phyloP scores from a whole-genome alignment of 768 basidiomycete species.

The Tricholoma bakamatsutake region DNA sequence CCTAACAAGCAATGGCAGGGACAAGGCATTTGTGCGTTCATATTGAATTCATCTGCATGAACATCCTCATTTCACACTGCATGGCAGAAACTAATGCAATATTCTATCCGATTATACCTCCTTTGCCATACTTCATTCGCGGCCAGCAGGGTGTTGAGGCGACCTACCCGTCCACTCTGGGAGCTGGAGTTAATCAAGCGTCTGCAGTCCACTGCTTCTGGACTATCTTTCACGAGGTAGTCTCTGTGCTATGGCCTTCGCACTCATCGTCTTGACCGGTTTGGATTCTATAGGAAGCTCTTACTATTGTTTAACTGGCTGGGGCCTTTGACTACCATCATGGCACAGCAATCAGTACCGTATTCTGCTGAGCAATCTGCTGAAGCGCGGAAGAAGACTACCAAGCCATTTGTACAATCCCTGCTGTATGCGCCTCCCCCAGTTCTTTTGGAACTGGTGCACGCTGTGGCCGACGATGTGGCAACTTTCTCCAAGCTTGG shows the following conservation, averaged over 20 bases:
- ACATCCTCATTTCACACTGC: not conserved
- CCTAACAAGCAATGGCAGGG: constrained; percentile 70
- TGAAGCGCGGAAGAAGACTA: constrained; percentile 29
- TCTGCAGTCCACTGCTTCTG: constrained; percentile 54
- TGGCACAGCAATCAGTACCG: constrained; percentile 63
- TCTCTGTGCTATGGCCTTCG: not conserved
- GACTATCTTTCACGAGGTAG: constrained; percentile 73
- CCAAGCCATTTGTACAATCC: constrained; percentile 65
- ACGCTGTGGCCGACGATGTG: constrained; percentile 73
- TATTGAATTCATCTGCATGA: not conserved
- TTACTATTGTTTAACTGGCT: constrained; percentile 85
- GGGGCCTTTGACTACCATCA: constrained; percentile 62
- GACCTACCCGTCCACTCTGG: constrained; percentile 41
- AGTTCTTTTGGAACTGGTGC: constrained; percentile 71
- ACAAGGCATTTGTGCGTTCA: constrained; percentile 75
- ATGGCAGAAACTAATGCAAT: constrained; percentile 80
- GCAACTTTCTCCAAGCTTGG: constrained; percentile 70
- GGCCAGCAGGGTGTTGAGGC: constrained; percentile 40
- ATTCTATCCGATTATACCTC: constrained; percentile 69
- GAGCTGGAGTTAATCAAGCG: constrained; percentile 53
- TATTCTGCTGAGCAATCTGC: constrained; percentile 43
- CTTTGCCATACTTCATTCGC: constrained; percentile 57
- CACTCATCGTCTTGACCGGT: constrained; percentile 3
- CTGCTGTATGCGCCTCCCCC: constrained; percentile 79
- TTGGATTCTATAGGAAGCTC: constrained; percentile 61